phyloP scores from a whole-genome alignment of 2,329 filamentous ascomycete genomes.

The Colletotrichum sansevieriae region DNA sequence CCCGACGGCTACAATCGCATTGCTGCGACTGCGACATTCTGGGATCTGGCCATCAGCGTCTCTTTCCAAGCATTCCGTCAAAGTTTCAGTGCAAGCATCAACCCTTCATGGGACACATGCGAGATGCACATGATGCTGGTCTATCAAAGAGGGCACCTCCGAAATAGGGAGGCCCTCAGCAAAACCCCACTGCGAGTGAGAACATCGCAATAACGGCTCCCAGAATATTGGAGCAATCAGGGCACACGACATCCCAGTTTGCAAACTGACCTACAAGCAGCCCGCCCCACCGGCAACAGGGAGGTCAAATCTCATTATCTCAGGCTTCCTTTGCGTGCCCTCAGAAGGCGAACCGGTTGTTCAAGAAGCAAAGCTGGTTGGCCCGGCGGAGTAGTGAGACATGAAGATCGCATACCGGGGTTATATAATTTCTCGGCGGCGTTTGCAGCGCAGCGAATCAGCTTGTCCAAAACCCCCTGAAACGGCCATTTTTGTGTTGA shows the following conservation, averaged over 20 bases:
- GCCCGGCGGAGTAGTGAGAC: constrained; percentile 34
- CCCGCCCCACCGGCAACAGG: not conserved
- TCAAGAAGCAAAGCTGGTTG: constrained; percentile 22
- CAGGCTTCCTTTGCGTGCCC: constrained; percentile 5
- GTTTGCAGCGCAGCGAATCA: constrained; percentile 29
- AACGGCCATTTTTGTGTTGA: not conserved
- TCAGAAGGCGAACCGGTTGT: not conserved
- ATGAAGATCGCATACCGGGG: constrained; percentile 28
- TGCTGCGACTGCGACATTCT: not conserved
- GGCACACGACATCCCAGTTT: not conserved
- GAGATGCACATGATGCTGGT: constrained; percentile 10
- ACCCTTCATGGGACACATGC: constrained; percentile 8
- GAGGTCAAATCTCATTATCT: not conserved
- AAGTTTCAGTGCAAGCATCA: constrained; percentile 2
- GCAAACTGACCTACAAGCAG: not conserved
- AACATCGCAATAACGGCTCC: constrained; percentile 23
- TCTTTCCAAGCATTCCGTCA: not conserved
- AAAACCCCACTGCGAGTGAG: not conserved
- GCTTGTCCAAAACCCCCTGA: constrained; percentile 19
- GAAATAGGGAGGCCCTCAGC: constrained; percentile 9
- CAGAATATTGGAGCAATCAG: constrained; percentile 18
- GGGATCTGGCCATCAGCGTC: not conserved
- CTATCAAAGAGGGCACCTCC: constrained; percentile 9
- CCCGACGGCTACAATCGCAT: not conserved
- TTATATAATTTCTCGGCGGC: constrained; percentile 26